Conservation (phyloP, 2,329 filamentous ascomycete genomes). For the Trichophyton benhamiae region DNA sequence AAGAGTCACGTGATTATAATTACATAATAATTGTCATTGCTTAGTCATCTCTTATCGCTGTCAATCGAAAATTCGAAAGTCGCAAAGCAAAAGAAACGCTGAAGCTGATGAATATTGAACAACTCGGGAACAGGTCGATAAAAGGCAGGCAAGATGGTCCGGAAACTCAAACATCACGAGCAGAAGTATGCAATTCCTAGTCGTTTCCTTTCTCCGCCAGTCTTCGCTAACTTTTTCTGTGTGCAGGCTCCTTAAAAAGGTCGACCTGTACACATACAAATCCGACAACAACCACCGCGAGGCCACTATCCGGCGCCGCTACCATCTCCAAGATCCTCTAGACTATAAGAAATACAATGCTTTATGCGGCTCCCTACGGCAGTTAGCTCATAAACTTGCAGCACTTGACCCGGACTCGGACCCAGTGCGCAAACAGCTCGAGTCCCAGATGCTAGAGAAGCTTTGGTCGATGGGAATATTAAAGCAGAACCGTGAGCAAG, state of each 20-base stretch:
- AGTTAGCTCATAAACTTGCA: conserved; percentile 78
- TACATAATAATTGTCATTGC: neutral
- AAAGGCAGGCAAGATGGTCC: conserved; percentile 53
- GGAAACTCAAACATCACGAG: conserved; percentile 95
- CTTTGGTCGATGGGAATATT: conserved; percentile 86
- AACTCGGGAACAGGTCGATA: no score
- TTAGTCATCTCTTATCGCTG: neutral
- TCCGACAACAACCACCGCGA: conserved; percentile 78
- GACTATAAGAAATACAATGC: conserved; percentile 63
- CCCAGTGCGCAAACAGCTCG: conserved; percentile 66
- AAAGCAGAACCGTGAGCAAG: conserved; percentile 60
- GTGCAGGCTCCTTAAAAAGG: conserved; percentile 60
- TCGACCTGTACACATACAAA: conserved; percentile 92
- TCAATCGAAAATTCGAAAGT: neutral
- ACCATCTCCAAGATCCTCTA: conserved; percentile 79
- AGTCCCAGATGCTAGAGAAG: conserved; percentile 79
- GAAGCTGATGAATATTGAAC: neutral
- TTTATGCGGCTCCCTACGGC: conserved; percentile 68
- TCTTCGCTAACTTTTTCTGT: conserved; percentile 8
- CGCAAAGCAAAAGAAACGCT: neutral
- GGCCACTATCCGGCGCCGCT: conserved; percentile 64
- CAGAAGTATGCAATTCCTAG: conserved; percentile 46
- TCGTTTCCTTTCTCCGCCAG: neutral
- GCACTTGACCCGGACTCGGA: conserved; percentile 67
- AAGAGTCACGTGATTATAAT: neutral